Base-by-base conservation (phyloP, 257 asterid genomes). In the Solanum stenotomum region DNA sequence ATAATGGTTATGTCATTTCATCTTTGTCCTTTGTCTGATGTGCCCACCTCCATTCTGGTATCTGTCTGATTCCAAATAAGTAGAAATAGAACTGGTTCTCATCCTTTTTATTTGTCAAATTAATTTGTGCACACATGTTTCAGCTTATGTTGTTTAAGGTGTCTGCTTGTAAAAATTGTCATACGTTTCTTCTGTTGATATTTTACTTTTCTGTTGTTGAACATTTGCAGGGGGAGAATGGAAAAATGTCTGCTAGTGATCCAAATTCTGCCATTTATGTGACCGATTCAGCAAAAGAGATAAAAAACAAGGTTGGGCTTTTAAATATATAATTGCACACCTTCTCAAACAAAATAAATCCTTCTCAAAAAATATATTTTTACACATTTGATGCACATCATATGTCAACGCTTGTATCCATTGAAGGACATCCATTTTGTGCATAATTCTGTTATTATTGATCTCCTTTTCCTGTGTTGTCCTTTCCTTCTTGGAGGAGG, bases 231-330 rank as follows among this genome's bases (percentile, higher is more conserved):
- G 99, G 98, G 34, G 99, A 96, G 93, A 92, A 95, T 0, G 99
- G 98, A 86, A 96, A 96, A 94, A 96, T 96, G 99, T 92, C 95
- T 12, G 99, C 99, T 79, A 94, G 98, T 89, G 98, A 94, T 92
- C 98, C 99, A 49, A 94, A 89, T 92, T 94, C 99, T 27, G 99
- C 99, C 84, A 96, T 94, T 90, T 96, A 94, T 86, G 99, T 96
- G 84, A 96, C 99, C 4, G 99, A 96, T 90, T 91, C 96, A 40
- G 96, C 93, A 8, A 94, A 95, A 90, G 96, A 96, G 88, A 96
- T 96, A 35, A 95, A 95, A 89, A 93, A 91, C 91, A 96, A 96
- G 99, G 99, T 96, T 78, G 31, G 87, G 6, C 3, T 29, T 81
- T 81, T 29, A 81, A 81, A 5, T 44, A 16, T 46, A 81, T 46